Percentiles rank a stretch among this genome's conserved stretches.
Conservation (phyloP, 192 early-diverging fungal genomes). For the Backusella liffmaniae region DNA sequence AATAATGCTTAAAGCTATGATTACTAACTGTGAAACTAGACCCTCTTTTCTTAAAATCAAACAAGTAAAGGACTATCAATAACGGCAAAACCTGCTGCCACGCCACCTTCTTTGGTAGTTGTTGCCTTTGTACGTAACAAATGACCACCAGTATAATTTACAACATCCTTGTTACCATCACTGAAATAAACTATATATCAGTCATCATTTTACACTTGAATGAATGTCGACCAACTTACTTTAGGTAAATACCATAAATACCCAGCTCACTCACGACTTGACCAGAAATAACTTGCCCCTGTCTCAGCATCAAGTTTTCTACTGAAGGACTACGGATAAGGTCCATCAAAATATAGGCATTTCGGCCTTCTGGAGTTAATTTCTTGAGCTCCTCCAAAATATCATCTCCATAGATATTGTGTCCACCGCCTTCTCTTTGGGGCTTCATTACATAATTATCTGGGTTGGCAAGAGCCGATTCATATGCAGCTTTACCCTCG, state of each 20-base stretch:
- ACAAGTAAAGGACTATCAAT: constrained; percentile 79
- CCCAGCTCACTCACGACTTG: constrained; percentile 93
- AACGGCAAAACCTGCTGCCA: constrained; percentile 93
- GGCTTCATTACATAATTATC: constrained; percentile 88
- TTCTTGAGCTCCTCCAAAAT: constrained; percentile 58
- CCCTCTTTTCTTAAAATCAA: background rate
- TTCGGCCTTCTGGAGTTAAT: constrained; percentile 63
- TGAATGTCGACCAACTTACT: constrained; percentile 41
- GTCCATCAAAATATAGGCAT: constrained; percentile 95
- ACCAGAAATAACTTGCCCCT: constrained; percentile 67
- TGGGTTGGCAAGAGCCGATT: constrained; percentile 63
- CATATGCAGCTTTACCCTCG: constrained; percentile 65
- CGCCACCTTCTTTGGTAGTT: constrained; percentile 90
- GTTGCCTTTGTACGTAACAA: constrained; percentile 88
- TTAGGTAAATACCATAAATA: constrained; percentile 89
- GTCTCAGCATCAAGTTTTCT: constrained; percentile 71
- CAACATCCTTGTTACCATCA: constrained; percentile 51
- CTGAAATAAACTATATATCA: constrained; percentile 36
- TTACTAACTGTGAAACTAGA: background rate
- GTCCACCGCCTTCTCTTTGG: constrained; percentile 95
- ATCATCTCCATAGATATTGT: constrained; percentile 91
- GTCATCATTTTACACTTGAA: background rate
- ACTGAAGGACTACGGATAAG: constrained; percentile 79
- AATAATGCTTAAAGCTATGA: background rate
- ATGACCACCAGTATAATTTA: constrained; percentile 85